These are phyloP conservation scores for Xylaria cubensis DNA, from an alignment of 495 filamentous ascomycete species.

Conservation along the genomic window DNA sequence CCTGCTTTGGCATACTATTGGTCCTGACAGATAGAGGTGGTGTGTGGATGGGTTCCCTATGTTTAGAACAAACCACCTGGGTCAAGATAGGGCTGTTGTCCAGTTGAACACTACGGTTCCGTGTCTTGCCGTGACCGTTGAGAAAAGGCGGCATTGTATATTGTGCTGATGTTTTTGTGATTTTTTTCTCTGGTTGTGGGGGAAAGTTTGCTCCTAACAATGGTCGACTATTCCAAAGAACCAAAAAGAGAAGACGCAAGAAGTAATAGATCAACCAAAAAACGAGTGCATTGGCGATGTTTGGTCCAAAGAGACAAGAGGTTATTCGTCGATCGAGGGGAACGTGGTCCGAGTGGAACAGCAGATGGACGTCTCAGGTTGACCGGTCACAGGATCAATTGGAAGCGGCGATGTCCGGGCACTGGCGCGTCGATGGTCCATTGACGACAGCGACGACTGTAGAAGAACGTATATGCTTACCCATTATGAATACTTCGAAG, in stretches of 20 bases:
- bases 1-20: constrained; percentile 47
- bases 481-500: constrained; percentile 52
- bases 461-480: constrained; percentile 53
- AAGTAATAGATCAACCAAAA: constrained; percentile 47
- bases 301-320: constrained; percentile 28
- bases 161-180: constrained; percentile 25
- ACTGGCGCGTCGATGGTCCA: constrained; percentile 39
- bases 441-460: constrained; percentile 39
- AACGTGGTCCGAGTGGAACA: not conserved
- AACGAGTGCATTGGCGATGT: constrained; percentile 32
- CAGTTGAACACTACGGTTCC: constrained; percentile 55
- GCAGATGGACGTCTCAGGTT: constrained; percentile 20
- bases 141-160: constrained; percentile 50
- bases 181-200: constrained; percentile 29
- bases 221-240: constrained; percentile 46
- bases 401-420: constrained; percentile 27
- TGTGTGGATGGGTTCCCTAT: constrained; percentile 32
- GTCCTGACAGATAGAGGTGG: constrained; percentile 38
- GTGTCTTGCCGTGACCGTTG: constrained; percentile 48
- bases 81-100: constrained; percentile 41
- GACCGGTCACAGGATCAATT: constrained; percentile 24
- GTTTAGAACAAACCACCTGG: constrained; percentile 35
- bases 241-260: constrained; percentile 46
- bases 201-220: constrained; percentile 39
- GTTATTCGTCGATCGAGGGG: constrained; percentile 32